phyloP scores from a whole-genome alignment of 2,329 filamentous ascomycete species.

The Sclerotinia glacialis region DNA sequence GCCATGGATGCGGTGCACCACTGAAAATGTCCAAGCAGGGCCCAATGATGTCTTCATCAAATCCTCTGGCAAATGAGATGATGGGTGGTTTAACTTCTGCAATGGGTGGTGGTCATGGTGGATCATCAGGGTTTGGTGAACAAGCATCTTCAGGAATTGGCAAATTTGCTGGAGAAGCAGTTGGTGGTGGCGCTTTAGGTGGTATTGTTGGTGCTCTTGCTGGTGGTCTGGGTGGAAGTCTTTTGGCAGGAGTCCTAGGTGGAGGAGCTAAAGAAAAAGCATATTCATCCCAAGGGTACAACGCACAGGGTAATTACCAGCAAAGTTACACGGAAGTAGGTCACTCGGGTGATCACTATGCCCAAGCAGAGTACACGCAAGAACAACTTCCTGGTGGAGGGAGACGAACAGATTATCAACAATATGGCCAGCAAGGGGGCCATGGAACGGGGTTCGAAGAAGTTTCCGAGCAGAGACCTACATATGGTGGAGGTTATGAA shows the following conservation, averaged over 20 bases:
- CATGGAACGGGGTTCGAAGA: slow-evolving; percentile 57
- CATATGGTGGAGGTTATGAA: slow-evolving; percentile 55
- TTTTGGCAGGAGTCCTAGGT: slow-evolving; percentile 62
- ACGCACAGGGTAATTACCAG: slow-evolving; percentile 59
- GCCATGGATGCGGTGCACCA: slow-evolving; percentile 75
- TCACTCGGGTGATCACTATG: slow-evolving; percentile 43
- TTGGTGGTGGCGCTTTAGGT: slow-evolving; percentile 63
- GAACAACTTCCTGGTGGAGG: slow-evolving; percentile 58
- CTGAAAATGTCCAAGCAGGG: slow-evolving; percentile 69
- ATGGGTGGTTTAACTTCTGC: slow-evolving; percentile 56
- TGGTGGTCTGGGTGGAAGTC: slow-evolving; percentile 60
- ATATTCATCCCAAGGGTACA: slow-evolving; percentile 52
- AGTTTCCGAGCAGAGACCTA: slow-evolving; percentile 52
- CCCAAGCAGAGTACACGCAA: slow-evolving; percentile 43
- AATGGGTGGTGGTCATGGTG: slow-evolving; percentile 37
- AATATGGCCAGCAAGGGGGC: slow-evolving; percentile 49
- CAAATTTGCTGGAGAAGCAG: slow-evolving; percentile 56
- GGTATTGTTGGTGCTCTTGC: slow-evolving; percentile 69
- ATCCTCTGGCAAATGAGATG: slow-evolving; percentile 50
- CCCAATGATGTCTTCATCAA: slow-evolving; percentile 46
- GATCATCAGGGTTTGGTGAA: slow-evolving; percentile 23
- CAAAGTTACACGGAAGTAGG: slow-evolving; percentile 62
- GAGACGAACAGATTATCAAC: slow-evolving; percentile 57
- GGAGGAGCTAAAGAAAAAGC: slow-evolving; percentile 47
- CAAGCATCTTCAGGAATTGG: slow-evolving; percentile 40